Conservation (phyloP, 352 stramenopile species). For the Lagenidium giganteum region DNA sequence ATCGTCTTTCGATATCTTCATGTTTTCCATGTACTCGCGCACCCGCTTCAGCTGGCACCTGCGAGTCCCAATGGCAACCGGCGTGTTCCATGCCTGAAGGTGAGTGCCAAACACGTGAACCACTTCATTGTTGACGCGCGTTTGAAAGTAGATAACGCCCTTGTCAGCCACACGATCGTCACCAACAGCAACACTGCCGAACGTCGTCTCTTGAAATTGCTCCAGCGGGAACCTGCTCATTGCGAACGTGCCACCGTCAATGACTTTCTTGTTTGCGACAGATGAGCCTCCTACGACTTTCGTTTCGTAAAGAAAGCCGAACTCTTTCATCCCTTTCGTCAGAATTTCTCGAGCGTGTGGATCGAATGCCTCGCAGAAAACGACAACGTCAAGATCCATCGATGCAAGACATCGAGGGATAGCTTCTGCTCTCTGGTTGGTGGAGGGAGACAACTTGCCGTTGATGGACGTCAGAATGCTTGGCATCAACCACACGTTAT, state of each 20-base stretch:
- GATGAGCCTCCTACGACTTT: conserved; percentile 46
- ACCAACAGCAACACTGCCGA: conserved; percentile 39
- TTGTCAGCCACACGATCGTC: conserved; percentile 70
- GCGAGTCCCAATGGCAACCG: conserved; percentile 29
- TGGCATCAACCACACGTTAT: conserved; percentile 73
- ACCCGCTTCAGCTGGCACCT: conserved; percentile 37
- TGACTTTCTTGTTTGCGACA: conserved; percentile 49
- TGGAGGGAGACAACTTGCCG: conserved; percentile 52
- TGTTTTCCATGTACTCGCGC: conserved; percentile 39
- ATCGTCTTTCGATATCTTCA: conserved; percentile 36
- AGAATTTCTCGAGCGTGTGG: conserved; percentile 32
- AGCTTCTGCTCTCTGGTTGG: conserved; percentile 36
- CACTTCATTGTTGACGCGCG: conserved; percentile 22
- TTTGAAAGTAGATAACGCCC: conserved; percentile 55
- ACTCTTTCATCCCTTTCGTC: conserved; percentile 56
- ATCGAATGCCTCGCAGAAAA: conserved; percentile 77
- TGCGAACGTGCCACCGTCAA: conserved; percentile 58
- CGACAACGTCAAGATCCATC: conserved; percentile 44
- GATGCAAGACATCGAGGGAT: conserved; percentile 40
- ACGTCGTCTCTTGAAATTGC: conserved; percentile 52
- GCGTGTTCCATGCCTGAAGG: conserved; percentile 61
- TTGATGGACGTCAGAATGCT: conserved; percentile 55
- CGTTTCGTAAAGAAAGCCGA: conserved; percentile 68
- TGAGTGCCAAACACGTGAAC: conserved; percentile 66
- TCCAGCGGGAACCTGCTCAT: conserved; percentile 64